phyloP scores from a whole-genome alignment of 2,329 filamentous ascomycete species.

The Calonectria naviculata region DNA sequence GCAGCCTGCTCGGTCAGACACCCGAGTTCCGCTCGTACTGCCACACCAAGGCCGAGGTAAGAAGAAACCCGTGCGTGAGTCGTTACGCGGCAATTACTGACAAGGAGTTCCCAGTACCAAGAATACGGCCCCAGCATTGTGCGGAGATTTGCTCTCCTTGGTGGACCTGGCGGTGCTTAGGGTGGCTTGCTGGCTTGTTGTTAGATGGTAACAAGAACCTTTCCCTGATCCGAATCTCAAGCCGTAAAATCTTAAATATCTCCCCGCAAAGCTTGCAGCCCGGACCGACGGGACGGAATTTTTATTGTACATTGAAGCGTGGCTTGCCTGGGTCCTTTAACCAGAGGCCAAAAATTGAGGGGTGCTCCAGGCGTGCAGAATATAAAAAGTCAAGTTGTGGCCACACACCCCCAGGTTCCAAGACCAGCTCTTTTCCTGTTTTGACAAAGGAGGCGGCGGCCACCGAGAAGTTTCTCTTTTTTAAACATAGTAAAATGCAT shows the following conservation, averaged over 20 bases:
- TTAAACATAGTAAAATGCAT: conserved; percentile 15
- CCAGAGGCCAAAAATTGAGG: neutral
- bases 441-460: conserved; percentile 4
- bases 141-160: conserved; percentile 90
- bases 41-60: conserved; percentile 86
- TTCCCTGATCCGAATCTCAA: conserved; percentile 18
- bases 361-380: conserved; percentile 2
- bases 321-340: conserved; percentile 2
- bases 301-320: conserved; percentile 9
- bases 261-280: neutral
- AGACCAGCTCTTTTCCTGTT: neutral
- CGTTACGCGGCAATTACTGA: conserved; percentile 17
- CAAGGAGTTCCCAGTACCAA: conserved; percentile 73
- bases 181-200: conserved; percentile 18
- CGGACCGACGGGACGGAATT: conserved; percentile 2
- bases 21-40: conserved; percentile 99
- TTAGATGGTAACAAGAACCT: conserved; percentile 29
- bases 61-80: conserved; percentile 31
- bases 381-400: conserved; percentile 2
- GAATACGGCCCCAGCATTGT: conserved; percentile 97
- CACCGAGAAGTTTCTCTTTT: conserved; percentile 10
- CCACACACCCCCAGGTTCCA: neutral
- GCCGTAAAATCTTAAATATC: conserved; percentile 13
- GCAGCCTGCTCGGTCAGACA: conserved; percentile 94
- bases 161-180: conserved; percentile 87